Evolutionary conservation across 2,329 filamentous ascomycete species (phyloP).

Genomic region (Trichoderma hamatum): DNA sequence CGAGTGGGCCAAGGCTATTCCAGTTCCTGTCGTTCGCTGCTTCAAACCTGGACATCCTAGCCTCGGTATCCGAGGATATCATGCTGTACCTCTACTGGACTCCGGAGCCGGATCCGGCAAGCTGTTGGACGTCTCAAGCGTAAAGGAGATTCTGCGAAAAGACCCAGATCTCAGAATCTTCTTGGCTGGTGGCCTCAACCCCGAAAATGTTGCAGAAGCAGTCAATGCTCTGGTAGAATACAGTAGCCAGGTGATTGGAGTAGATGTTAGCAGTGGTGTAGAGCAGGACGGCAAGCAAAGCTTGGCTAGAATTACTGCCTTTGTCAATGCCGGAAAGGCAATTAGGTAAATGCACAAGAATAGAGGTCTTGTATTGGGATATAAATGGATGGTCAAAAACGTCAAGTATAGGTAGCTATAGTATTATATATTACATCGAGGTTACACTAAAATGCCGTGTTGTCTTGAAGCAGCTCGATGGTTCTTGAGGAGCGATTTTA

Average conservation of each 20-base stretch:
- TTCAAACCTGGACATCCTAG: constrained; percentile 79
- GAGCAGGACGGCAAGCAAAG: constrained; percentile 82
- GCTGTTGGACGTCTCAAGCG: constrained; percentile 70
- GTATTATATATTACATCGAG: background rate
- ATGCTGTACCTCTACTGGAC: constrained; percentile 82
- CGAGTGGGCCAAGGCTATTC: constrained; percentile 88
- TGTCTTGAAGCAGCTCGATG: background rate
- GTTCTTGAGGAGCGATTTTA: too few relatives aligned
- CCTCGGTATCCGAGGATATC: constrained; percentile 75
- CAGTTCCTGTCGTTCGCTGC: constrained; percentile 85
- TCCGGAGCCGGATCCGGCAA: constrained; percentile 84
- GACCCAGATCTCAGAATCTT: constrained; percentile 75
- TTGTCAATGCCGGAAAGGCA: constrained; percentile 74
- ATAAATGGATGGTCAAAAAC: background rate
- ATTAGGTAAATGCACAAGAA: constrained; percentile 45
- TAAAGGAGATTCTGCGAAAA: constrained; percentile 65
- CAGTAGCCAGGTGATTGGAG: constrained; percentile 69
- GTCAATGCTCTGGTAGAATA: constrained; percentile 65
- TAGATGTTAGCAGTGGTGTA: constrained; percentile 94
- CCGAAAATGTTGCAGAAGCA: constrained; percentile 73
- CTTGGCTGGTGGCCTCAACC: constrained; percentile 81
- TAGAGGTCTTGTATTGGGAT: background rate
- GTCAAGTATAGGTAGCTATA: too few relatives aligned
- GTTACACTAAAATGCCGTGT: background rate
- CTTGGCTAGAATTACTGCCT: constrained; percentile 76